These are phyloP conservation scores for Phytophthora melonis DNA, from an alignment of 352 stramenopile genomes.

Conservation along the genomic window DNA sequence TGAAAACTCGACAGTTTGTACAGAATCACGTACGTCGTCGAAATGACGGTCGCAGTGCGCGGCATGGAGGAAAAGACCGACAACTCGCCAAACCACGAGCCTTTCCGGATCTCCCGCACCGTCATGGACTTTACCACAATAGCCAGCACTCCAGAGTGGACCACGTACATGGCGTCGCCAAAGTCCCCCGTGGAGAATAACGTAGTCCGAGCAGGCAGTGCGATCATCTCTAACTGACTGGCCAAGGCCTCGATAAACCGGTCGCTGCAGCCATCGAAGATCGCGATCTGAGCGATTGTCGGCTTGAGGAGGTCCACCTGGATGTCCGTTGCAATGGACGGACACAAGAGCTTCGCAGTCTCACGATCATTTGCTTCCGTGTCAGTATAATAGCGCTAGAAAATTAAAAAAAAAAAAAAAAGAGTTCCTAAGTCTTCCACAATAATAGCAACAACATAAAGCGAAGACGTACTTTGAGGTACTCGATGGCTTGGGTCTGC, in stretches of 20 bases:
- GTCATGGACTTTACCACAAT: constrained; percentile 65
- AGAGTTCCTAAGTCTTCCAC: too few relatives aligned
- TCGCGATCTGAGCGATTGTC: constrained; percentile 56
- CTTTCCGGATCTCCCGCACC: constrained; percentile 77
- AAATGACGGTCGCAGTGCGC: constrained; percentile 63
- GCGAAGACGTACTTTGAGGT: constrained; percentile 47
- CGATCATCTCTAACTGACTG: constrained; percentile 68
- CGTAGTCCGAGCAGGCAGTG: constrained; percentile 61
- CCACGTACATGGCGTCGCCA: constrained; percentile 80
- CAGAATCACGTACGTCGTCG: constrained; percentile 70
- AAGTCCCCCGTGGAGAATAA: constrained; percentile 66
- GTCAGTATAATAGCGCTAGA: constrained; percentile 70
- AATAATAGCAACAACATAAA: too few relatives aligned
- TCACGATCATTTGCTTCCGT: constrained; percentile 75
- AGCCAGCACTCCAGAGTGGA: constrained; percentile 71
- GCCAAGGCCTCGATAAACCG: constrained; percentile 70
- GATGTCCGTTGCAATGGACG: constrained; percentile 78
- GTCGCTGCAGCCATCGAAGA: constrained; percentile 70
- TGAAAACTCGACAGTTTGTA: constrained; percentile 75
- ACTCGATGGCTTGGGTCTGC: constrained; percentile 70
- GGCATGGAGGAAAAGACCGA: constrained; percentile 69
- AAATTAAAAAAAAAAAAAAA: neutral
- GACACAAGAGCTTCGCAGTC: constrained; percentile 73
- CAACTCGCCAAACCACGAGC: constrained; percentile 73
- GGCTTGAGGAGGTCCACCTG: constrained; percentile 74